Conservation (phyloP, 257 asterid genomes). For the Solanum corneliomulleri region DNA sequence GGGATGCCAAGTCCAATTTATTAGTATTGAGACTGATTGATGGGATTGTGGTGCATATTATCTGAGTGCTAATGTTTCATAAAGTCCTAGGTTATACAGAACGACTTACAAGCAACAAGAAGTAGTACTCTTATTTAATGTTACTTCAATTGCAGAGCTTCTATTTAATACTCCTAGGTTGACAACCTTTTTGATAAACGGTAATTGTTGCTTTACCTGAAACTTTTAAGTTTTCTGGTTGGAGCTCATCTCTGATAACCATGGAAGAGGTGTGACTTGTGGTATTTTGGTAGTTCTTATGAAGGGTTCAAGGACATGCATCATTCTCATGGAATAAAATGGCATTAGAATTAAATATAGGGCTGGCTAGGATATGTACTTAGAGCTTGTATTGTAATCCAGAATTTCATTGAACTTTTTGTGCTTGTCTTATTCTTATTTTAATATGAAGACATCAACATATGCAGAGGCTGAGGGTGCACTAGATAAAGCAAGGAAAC, state of each 20-base stretch:
- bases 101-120: not conserved
- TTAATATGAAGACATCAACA: not conserved
- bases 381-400: not conserved
- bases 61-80: not conserved
- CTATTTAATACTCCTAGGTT: not conserved
- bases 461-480: constrained; percentile 98
- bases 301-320: not conserved
- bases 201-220: not conserved
- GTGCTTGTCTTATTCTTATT: not conserved
- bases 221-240: not conserved
- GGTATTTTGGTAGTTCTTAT: not conserved
- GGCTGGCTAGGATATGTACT: not conserved
- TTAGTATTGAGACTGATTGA: not conserved
- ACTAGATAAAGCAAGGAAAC: constrained; percentile 95
- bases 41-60: not conserved
- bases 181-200: not conserved
- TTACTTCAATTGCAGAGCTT: not conserved
- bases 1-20: not conserved
- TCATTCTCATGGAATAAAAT: not conserved
- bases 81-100: not conserved
- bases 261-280: not conserved
- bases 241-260: not conserved
- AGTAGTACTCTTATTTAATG: not conserved
- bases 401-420: not conserved
- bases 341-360: not conserved